Evolutionary conservation across 208 protist genomes (phyloP).

Genomic region (Zelonia costaricensis): DNA sequence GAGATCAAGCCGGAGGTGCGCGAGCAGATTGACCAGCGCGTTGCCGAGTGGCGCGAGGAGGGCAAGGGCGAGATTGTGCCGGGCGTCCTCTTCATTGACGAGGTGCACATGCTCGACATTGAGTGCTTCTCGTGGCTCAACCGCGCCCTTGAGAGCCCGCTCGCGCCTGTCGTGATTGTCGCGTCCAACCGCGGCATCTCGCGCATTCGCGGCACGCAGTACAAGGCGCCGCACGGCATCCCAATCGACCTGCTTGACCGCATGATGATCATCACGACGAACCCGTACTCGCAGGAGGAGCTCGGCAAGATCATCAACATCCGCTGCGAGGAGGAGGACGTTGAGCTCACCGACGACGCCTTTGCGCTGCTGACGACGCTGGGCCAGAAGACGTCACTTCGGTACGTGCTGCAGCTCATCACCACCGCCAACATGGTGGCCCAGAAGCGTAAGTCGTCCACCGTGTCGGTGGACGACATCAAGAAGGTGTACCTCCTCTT

Average conservation of each 20-base stretch:
- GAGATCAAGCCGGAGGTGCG: conserved; percentile 99
- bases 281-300: conserved; percentile 96
- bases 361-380: conserved; percentile 96
- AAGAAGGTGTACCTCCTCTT: conserved; percentile 98
- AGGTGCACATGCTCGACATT: conserved; percentile 99
- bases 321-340: conserved; percentile 99
- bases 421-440: conserved; percentile 96
- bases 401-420: conserved; percentile 99
- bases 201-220: conserved; percentile 98
- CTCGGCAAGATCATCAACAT: conserved; percentile 97
- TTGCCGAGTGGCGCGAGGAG: conserved; percentile 99
- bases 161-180: conserved; percentile 99
- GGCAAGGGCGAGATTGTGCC: conserved; percentile 99
- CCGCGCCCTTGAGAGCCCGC: conserved; percentile 98
- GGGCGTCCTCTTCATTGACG: conserved; percentile 97
- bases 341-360: conserved; percentile 98
- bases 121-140: conserved; percentile 99
- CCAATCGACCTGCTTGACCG: conserved; percentile 98
- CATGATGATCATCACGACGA: conserved; percentile 99
- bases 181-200: conserved; percentile 99
- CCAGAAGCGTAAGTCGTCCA: conserved; percentile 92
- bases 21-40: conserved; percentile 99
- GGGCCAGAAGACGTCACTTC: conserved; percentile 96
- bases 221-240: conserved; percentile 99
- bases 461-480: conserved; percentile 97